Conservation (phyloP, 1,139 yeast genomes). For the Saccharomyces hybrid region DNA sequence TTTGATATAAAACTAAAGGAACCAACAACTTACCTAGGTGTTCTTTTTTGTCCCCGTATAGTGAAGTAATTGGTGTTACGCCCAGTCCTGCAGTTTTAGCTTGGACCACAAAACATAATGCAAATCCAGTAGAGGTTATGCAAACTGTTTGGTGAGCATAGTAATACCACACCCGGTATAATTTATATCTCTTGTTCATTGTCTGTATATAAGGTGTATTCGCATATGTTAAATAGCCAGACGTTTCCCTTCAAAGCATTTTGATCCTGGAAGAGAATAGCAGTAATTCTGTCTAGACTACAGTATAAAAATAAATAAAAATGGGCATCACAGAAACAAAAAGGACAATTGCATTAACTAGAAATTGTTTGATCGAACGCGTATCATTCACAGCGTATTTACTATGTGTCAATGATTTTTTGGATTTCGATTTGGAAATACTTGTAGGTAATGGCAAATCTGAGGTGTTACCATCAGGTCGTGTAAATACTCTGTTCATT, state of each 20-base stretch:
- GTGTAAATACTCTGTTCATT: constrained; percentile 8
- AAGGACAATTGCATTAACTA: constrained; percentile 7
- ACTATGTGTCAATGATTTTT: constrained; percentile 1
- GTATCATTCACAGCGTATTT: constrained; percentile 8
- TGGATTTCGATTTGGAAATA: constrained; percentile 1
- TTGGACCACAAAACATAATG: constrained; percentile 76
- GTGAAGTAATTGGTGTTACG: constrained; percentile 71
- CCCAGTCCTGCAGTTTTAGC: constrained; percentile 92
- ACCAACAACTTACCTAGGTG: constrained; percentile 66
- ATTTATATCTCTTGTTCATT: not conserved
- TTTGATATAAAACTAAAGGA: constrained; percentile 77
- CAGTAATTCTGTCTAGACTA: not conserved
- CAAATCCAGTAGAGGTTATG: constrained; percentile 37
- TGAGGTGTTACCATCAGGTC: not conserved
- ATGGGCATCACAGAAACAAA: constrained; percentile 8
- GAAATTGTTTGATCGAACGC: constrained; percentile 4
- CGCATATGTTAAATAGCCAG: not conserved
- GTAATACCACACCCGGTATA: not conserved
- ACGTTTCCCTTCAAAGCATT: not conserved
- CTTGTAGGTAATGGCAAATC: constrained; percentile 16
- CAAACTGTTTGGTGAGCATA: too few relatives aligned
- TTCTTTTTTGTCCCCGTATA: constrained; percentile 58
- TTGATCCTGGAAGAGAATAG: not conserved
- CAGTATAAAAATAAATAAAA: constrained; percentile 11
- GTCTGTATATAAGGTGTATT: not conserved